A percentile compares a stretch with the other conserved stretches of the same genome.
Conservation (phyloP, 208 protist species). For the Trypanosoma boissoni region DNA sequence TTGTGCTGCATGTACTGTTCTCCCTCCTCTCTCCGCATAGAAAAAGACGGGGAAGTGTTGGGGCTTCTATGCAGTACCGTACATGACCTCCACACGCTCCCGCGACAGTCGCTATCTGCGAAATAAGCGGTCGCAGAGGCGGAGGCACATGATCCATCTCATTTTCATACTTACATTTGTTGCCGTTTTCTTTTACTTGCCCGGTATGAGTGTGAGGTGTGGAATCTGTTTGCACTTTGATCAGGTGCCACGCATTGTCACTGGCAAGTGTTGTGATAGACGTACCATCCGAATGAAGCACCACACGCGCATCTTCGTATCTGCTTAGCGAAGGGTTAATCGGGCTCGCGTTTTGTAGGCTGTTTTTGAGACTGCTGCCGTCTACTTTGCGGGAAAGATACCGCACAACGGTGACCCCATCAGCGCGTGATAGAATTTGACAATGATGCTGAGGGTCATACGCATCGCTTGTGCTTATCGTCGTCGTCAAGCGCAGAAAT, state of each 20-base stretch:
- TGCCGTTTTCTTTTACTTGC: too few relatives aligned
- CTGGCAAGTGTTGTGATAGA: conserved; percentile 63
- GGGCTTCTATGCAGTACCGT: conserved; percentile 66
- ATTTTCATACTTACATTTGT: not conserved
- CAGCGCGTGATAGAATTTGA: conserved; percentile 48
- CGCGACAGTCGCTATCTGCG: conserved; percentile 22
- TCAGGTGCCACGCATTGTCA: too few relatives aligned
- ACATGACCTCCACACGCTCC: conserved; percentile 29
- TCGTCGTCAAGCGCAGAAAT: not conserved
- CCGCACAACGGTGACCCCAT: conserved; percentile 55
- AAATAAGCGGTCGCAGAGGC: conserved; percentile 29
- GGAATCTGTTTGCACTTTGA: too few relatives aligned
- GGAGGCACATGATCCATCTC: not conserved
- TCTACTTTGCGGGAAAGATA: conserved; percentile 19
- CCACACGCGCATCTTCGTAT: conserved; percentile 34
- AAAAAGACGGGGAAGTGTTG: conserved; percentile 69
- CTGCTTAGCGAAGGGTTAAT: not conserved
- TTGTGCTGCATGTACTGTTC: not conserved
- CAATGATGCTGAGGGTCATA: conserved; percentile 61
- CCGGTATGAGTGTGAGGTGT: too few relatives aligned
- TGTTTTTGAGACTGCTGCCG: not conserved
- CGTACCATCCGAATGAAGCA: conserved; percentile 56
- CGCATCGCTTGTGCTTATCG: conserved; percentile 8
- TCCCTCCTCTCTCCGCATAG: conserved; percentile 22
- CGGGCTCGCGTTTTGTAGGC: not conserved